Percentiles rank a stretch among this genome's conserved stretches.
Evolutionary conservation across 495 filamentous ascomycete species (phyloP).

Genomic region (Hyaloscypha bicolor): DNA sequence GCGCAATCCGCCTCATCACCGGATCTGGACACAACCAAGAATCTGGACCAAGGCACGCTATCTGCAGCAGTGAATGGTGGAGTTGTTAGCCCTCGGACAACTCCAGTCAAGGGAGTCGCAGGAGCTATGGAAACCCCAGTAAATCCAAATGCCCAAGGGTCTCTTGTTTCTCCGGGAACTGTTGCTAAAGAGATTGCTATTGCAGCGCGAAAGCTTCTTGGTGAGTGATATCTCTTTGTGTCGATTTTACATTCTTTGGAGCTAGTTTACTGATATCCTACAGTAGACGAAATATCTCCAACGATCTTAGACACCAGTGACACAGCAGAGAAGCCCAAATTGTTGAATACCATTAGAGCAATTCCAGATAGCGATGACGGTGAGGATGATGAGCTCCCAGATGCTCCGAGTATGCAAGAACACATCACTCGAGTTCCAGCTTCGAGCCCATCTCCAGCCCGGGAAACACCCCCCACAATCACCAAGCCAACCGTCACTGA

Average conservation of each 20-base stretch:
- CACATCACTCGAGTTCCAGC: not conserved
- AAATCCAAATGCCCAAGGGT: not conserved
- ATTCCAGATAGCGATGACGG: slow-evolving; percentile 20
- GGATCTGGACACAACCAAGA: not conserved
- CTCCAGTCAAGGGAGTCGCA: not conserved
- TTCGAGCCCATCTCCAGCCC: not conserved
- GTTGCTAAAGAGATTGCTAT: not conserved
- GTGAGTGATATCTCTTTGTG: not conserved
- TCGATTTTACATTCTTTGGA: not conserved
- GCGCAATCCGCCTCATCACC: not conserved
- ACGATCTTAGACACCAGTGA: not conserved
- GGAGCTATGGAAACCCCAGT: not conserved
- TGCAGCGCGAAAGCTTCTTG: not conserved
- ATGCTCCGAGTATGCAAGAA: not conserved
- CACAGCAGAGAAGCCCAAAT: not conserved
- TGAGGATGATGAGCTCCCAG: not conserved
- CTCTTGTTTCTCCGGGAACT: not conserved
- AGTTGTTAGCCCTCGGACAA: not conserved
- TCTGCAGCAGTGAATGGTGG: not conserved
- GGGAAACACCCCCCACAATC: not conserved
- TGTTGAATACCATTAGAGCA: not conserved
- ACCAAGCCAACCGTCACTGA: not conserved
- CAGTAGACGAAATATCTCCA: not conserved
- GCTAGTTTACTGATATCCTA: not conserved
- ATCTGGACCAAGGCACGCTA: not conserved